phyloP scores from a whole-genome alignment of 1,139 yeast species.

The Blastobotrys elegans region DNA sequence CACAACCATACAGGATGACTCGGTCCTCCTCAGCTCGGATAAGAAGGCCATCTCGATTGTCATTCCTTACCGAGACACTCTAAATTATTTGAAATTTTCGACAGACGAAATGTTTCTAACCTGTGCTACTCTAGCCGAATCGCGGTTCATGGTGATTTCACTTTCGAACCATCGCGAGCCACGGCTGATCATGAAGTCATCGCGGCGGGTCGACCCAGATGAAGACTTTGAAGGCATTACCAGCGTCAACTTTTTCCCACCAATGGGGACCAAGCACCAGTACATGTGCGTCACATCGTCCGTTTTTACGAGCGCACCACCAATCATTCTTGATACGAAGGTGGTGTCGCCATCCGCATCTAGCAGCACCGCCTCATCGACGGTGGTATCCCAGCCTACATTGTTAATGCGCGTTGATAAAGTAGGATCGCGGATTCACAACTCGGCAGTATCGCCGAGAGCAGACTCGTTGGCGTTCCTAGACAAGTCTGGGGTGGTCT shows the following conservation, averaged over 20 bases:
- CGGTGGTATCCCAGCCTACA: slow-evolving; percentile 48
- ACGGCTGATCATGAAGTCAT: slow-evolving; percentile 60
- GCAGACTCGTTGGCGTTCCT: slow-evolving; percentile 81
- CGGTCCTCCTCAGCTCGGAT: slow-evolving; percentile 5
- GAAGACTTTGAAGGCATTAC: slow-evolving; percentile 82
- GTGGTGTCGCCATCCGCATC: slow-evolving; percentile 33
- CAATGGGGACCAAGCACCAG: slow-evolving; percentile 26
- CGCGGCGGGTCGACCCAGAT: slow-evolving; percentile 54
- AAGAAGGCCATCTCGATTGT: slow-evolving; percentile 67
- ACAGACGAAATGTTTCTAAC: slow-evolving; percentile 62
- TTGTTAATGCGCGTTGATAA: slow-evolving; percentile 61
- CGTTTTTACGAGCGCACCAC: slow-evolving; percentile 54
- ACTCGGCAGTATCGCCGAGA: slow-evolving; percentile 71
- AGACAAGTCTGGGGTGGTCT: slow-evolving; percentile 72
- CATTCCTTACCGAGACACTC: slow-evolving; percentile 80
- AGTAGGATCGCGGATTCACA: slow-evolving; percentile 75
- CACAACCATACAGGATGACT: neutral
- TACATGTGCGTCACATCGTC: slow-evolving; percentile 58
- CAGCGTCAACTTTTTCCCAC: slow-evolving; percentile 64
- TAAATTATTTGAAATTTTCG: slow-evolving; percentile 68
- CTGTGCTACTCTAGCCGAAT: slow-evolving; percentile 81
- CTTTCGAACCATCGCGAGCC: slow-evolving; percentile 64
- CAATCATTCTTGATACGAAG: slow-evolving; percentile 55
- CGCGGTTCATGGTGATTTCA: slow-evolving; percentile 70
- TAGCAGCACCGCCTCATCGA: slow-evolving; percentile 18